Evolutionary conservation across 805 yeast species (phyloP), one percentile per base, ranked within the genome.

Genomic region (Lachancea quebecensis): DNA sequence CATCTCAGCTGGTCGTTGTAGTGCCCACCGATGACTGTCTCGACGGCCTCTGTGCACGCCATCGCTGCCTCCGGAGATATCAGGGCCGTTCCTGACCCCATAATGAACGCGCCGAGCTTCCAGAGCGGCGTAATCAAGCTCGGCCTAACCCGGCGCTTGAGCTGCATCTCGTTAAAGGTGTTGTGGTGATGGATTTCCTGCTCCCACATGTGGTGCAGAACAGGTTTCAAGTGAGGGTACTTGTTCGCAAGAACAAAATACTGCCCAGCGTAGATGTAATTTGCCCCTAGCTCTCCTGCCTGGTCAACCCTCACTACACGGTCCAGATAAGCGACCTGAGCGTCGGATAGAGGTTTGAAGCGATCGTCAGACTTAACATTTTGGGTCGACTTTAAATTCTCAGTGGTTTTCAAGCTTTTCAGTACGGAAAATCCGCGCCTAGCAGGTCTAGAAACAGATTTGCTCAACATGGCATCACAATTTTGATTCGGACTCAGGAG

Each of bases 31-130:
- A 93, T 93, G 5, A 93, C 98, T 0, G 99, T 93, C 65, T 93
- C 99, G 1, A 93, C 98, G 0, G 98, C 98, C 49, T 90, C 98
- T 0, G 99, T 93, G 63, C 99, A 93, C 1, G 99, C 98, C 99
- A 93, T 93, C 2, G 99, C 98, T 2, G 96, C 97, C 61, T 91
- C 96, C 58, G 88, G 87, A 14, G 96, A 83, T 50, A 89, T 66
- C 44, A 85, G 55, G 0, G 96, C 97, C 0, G 98, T 93, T 1
- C 82, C 84, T 1, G 79, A 78, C 3, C 99, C 99, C 70, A 93
- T 72, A 0, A 81, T 81, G 41, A 84, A 72, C 0, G 99, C 98
- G 3, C 97, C 98, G 0, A 77, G 65, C 61, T 85, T 89, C 99
- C 99, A 93, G 1, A 87, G 57, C 1, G 99, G 99, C 0, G 98